A percentile compares a stretch with the other conserved stretches of the same genome.
phyloP scores from a whole-genome alignment of 257 asterid genomes.

The Rhazya stricta region DNA sequence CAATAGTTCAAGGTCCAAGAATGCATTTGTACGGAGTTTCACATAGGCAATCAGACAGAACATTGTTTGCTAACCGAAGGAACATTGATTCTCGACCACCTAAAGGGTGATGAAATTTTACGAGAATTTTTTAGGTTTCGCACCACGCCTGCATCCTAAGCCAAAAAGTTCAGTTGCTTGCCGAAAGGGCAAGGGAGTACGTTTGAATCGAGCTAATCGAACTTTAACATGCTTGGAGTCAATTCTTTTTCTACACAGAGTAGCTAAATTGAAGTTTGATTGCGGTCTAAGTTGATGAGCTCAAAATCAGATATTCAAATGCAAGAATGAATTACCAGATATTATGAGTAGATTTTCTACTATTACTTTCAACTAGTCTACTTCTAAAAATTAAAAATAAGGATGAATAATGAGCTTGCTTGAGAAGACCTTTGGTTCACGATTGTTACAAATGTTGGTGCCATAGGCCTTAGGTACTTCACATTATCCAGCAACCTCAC shows the following conservation, averaged over 20 bases:
- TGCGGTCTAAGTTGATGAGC: too few relatives aligned
- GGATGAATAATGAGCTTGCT: too few relatives aligned
- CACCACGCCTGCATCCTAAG: background rate
- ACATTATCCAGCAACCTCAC: background rate
- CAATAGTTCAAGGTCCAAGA: background rate
- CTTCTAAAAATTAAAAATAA: background rate
- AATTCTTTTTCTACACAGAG: too few relatives aligned
- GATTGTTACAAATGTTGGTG: background rate
- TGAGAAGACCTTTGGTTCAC: background rate
- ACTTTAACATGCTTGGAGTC: too few relatives aligned
- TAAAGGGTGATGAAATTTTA: background rate
- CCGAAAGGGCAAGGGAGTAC: background rate
- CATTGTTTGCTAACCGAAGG: too few relatives aligned
- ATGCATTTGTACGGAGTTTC: background rate
- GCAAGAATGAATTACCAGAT: too few relatives aligned
- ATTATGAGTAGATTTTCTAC: too few relatives aligned
- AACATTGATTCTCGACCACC: background rate
- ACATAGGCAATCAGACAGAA: background rate
- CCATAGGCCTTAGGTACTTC: background rate
- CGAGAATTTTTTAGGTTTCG: background rate
- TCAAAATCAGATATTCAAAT: too few relatives aligned
- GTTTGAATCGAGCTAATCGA: too few relatives aligned
- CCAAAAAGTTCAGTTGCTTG: background rate
- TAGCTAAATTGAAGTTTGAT: too few relatives aligned
- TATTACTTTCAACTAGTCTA: too few relatives aligned